phyloP scores from a whole-genome alignment of 1,139 yeast genomes.

The Arxiozyma telluris region DNA sequence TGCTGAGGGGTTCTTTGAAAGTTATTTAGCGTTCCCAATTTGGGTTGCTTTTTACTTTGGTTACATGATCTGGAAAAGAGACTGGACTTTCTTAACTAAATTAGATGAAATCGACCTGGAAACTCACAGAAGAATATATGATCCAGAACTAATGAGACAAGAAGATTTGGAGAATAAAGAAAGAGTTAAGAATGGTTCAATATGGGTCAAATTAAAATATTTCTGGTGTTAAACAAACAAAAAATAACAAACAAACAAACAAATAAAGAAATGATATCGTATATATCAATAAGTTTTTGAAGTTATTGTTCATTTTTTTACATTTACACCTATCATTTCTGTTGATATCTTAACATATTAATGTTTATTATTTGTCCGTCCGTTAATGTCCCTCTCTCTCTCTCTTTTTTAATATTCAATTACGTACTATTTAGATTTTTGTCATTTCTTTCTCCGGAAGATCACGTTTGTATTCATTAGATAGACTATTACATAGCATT shows the following conservation, averaged over 20 bases:
- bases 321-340: background rate
- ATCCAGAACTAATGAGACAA: slow-evolving; percentile 40
- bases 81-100: slow-evolving; percentile 35
- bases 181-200: slow-evolving; percentile 29
- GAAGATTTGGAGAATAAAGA: slow-evolving; percentile 43
- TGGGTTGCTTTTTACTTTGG: slow-evolving; percentile 41
- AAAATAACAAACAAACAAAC: background rate
- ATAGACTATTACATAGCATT: background rate
- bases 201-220: slow-evolving; percentile 31
- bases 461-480: background rate
- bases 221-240: slow-evolving; percentile 41
- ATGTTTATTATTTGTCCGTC: too few species aligned
- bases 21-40: slow-evolving; percentile 46
- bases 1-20: slow-evolving; percentile 44
- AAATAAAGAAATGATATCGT: too few species aligned
- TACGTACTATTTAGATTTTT: background rate
- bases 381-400: background rate
- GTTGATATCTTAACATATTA: slow-evolving; percentile 29
- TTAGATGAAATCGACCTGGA: slow-evolving; percentile 42
- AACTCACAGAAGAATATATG: slow-evolving; percentile 46
- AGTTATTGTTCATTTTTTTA: too few species aligned
- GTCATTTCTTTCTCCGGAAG: background rate
- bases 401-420: background rate
- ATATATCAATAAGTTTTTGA: too few species aligned
- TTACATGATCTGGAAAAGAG: slow-evolving; percentile 43